Base-by-base conservation (phyloP, 2,329 filamentous ascomycete species). In the Arthrocladium fulminans region DNA sequence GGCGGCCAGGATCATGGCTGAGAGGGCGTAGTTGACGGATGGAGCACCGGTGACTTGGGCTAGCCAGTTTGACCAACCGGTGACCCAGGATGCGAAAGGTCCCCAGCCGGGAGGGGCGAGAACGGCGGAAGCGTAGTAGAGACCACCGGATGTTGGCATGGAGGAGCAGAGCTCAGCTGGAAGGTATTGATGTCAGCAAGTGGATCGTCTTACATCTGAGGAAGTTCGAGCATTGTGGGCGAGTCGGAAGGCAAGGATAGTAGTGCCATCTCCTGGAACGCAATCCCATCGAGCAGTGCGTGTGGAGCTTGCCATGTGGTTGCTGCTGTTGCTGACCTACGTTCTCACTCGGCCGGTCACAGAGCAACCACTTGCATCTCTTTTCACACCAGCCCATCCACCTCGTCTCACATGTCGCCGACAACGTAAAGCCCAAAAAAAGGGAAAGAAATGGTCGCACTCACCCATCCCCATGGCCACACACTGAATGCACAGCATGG, bases 91-190 rank as follows among this genome's bases (percentile, higher is more conserved):
- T 12, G 81, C 81, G 45, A 84, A 73, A 1, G 81, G 81, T 0
- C 81, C 81, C 63, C 74, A 84, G 35, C 77, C 77, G 1, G 73
- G 71, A 4, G 81, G 81, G 22, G 83, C 83, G 5, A 88, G 72
- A 1, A 86, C 83, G 3, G 83, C 83, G 15, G 81, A 69, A 13
- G 83, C 83, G 61, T 88, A 88, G 64, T 88, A 88, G 12, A 88
- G 68, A 22, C 83, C 83, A 47, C 83, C 83, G 57, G 74, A 69
- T 27, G 83, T 86, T 3, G 83, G 83, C 82, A 86, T 86, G 38
- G 79, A 80, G 2, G 78, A 83, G 58, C 83, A 86, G 15, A 87
- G 68, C 64, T 87, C 83, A 1, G 83, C 83, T 59, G 17, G 25
- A 6, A 40, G n/a, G n/a, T n/a, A n/a, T n/a, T n/a, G n/a, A n/a